Percentiles rank a stretch among this genome's conserved stretches.
phyloP scores from a whole-genome alignment of 1,284 basidiomycete species.

The Ceratobasidium sp. region DNA sequence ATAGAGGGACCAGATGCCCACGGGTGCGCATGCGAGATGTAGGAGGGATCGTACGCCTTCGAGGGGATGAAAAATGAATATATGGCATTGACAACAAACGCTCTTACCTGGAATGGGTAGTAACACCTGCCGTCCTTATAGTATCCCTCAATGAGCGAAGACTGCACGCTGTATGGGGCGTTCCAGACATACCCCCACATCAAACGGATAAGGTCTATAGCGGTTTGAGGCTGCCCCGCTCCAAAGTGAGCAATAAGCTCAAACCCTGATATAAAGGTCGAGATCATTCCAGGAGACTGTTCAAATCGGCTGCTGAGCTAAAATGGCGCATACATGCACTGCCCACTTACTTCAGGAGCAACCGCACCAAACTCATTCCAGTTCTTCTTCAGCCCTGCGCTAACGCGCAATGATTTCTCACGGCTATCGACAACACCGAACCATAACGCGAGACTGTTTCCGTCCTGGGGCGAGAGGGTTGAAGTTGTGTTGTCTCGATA shows the following conservation, averaged over 20 bases:
- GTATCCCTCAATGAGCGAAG: conserved; percentile 32
- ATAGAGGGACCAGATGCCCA: conserved; percentile 35
- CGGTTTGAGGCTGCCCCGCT: conserved; percentile 13
- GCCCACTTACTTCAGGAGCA: conserved; percentile 17
- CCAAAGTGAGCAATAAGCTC: conserved; percentile 31
- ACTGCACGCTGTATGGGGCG: conserved; percentile 25
- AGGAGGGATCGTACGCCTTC: conserved; percentile 36
- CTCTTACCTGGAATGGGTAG: conserved; percentile 31
- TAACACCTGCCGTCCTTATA: conserved; percentile 31
- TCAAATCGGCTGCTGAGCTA: not conserved
- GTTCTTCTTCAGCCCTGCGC: conserved; percentile 10
- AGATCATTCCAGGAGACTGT: conserved; percentile 35
- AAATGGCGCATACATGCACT: not conserved
- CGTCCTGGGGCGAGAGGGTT: conserved; percentile 6
- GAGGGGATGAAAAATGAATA: not conserved
- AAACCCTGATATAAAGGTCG: conserved; percentile 34
- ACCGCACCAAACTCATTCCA: conserved; percentile 33
- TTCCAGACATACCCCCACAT: conserved; percentile 35
- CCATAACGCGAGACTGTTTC: conserved; percentile 32
- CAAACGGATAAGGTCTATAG: conserved; percentile 14
- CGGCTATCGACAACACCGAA: conserved; percentile 3
- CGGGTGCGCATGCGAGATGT: conserved; percentile 32
- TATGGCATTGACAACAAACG: not conserved
- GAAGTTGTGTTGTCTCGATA: conserved; percentile 28
- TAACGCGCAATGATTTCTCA: conserved; percentile 7